A percentile compares a stretch with the other conserved stretches of the same genome.
phyloP scores from a whole-genome alignment of 176 grass and related monocot genomes.

The Panicum miliaceum region DNA sequence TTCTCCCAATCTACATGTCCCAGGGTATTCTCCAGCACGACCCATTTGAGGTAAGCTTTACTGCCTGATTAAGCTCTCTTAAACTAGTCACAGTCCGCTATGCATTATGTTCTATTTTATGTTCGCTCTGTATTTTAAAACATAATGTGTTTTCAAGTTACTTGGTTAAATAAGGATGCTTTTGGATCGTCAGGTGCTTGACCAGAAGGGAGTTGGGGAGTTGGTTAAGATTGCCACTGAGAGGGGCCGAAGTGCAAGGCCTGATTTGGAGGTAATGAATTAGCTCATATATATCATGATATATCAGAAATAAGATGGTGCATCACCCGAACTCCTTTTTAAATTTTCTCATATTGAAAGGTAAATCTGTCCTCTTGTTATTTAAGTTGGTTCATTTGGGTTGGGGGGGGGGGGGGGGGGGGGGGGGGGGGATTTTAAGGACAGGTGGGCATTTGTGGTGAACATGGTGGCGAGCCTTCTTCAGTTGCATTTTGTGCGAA shows the following conservation, averaged over 20 bases:
- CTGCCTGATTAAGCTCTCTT: neutral
- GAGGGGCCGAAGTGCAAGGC: constrained; percentile 73
- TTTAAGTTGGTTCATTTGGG: neutral
- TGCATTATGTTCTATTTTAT: neutral
- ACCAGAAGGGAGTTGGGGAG: constrained; percentile 84
- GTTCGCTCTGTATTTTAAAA: neutral
- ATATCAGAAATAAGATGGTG: neutral
- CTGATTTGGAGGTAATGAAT: constrained; percentile 70
- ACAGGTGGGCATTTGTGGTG: constrained; percentile 89
- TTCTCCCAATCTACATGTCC: constrained; percentile 83
- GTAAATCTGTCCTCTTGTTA: neutral
- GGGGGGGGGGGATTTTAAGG: neutral
- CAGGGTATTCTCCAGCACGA: constrained; percentile 95
- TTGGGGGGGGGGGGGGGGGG: too few species aligned
- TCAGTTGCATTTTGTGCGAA: constrained; percentile 90
- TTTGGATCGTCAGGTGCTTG: constrained; percentile 59
- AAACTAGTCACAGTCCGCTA: neutral
- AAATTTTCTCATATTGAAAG: neutral
- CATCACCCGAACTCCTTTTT: neutral
- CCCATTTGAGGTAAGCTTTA: constrained; percentile 81
- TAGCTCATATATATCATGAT: neutral
- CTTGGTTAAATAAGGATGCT: neutral
- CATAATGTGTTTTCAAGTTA: neutral
- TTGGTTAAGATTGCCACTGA: constrained; percentile 78
- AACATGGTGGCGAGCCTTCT: constrained; percentile 91